phyloP scores from a whole-genome alignment of 202 grass and related monocot genomes.

The Elaeis oleifera region DNA sequence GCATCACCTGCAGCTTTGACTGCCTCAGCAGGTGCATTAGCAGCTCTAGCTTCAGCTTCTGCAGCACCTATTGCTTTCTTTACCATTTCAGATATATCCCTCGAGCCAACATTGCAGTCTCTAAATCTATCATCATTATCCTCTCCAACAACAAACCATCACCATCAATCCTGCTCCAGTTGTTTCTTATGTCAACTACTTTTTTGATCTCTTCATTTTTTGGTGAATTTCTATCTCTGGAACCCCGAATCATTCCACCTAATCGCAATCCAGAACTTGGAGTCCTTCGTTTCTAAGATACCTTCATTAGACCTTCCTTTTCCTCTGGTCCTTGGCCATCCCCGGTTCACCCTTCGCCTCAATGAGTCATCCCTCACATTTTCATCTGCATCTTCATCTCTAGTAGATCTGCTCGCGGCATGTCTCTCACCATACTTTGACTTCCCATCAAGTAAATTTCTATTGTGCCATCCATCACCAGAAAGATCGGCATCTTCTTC shows the following conservation, averaged over 20 bases:
- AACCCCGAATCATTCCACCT: conserved; percentile 24
- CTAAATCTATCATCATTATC: conserved; percentile 68
- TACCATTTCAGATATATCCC: conserved; percentile 88
- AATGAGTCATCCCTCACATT: conserved; percentile 31
- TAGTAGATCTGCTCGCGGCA: conserved; percentile 10
- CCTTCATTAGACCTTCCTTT: conserved; percentile 57
- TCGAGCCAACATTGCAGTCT: conserved; percentile 86
- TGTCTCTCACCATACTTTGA: conserved; percentile 26
- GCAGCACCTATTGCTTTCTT: conserved; percentile 82
- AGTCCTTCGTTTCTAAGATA: conserved; percentile 47
- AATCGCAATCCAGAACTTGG: conserved; percentile 46
- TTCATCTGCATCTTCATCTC: conserved; percentile 38
- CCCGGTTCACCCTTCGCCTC: conserved; percentile 37
- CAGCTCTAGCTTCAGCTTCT: conserved; percentile 71
- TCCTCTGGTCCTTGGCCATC: conserved; percentile 40
- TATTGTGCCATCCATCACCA: conserved; percentile 23
- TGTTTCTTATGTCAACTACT: conserved; percentile 34
- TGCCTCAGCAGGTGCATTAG: conserved; percentile 73
- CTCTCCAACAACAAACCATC: conserved; percentile 33
- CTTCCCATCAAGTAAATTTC: conserved; percentile 37
- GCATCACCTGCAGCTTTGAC: conserved; percentile 96
- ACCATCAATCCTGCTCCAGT: conserved; percentile 22
- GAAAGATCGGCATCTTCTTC: conserved; percentile 30
- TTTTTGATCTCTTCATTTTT: conserved; percentile 51
- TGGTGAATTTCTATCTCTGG: conserved; percentile 34